Conservation (phyloP, 352 stramenopile species). For the Phytophthora uliginosa region DNA sequence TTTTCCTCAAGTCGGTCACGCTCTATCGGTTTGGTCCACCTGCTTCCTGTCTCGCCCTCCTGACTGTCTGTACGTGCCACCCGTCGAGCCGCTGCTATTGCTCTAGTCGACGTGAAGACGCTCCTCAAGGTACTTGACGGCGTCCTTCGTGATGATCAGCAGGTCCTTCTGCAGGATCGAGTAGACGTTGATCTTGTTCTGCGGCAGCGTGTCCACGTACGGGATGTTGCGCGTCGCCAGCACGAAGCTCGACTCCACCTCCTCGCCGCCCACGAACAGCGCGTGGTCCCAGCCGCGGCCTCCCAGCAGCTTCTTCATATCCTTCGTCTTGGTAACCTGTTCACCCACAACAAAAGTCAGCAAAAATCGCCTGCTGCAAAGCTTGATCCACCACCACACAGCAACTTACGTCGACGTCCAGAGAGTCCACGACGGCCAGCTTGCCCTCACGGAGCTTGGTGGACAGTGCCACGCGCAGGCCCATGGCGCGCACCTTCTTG, state of each 20-base stretch:
- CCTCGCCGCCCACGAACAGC: slow-evolving; percentile 84
- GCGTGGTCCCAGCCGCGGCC: slow-evolving; percentile 88
- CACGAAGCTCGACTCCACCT: slow-evolving; percentile 81
- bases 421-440: slow-evolving; percentile 82
- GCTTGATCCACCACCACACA: not conserved
- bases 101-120: slow-evolving; percentile 86
- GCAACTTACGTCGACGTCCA: slow-evolving; percentile 76
- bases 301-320: slow-evolving; percentile 86
- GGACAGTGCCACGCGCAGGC: slow-evolving; percentile 85
- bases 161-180: slow-evolving; percentile 92
- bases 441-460: slow-evolving; percentile 91
- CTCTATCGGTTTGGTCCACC: slow-evolving; percentile 33
- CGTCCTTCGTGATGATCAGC: slow-evolving; percentile 87
- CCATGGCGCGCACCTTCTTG: slow-evolving; percentile 92
- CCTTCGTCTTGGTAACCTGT: slow-evolving; percentile 88
- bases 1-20: slow-evolving; percentile 22
- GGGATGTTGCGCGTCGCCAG: slow-evolving; percentile 89
- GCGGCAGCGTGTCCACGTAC: slow-evolving; percentile 84
- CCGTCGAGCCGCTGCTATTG: slow-evolving; percentile 15
- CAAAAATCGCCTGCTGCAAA: not conserved
- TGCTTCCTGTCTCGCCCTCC: slow-evolving; percentile 12
- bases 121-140: slow-evolving; percentile 91
- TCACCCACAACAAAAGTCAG: slow-evolving; percentile 10
- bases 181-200: slow-evolving; percentile 93
- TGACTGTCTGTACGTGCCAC: slow-evolving; percentile 28